A percentile compares a stretch with the other conserved stretches of the same genome.
Evolutionary conservation across 129 eudicot species (phyloP).

Genomic region (Flaveria robusta): DNA sequence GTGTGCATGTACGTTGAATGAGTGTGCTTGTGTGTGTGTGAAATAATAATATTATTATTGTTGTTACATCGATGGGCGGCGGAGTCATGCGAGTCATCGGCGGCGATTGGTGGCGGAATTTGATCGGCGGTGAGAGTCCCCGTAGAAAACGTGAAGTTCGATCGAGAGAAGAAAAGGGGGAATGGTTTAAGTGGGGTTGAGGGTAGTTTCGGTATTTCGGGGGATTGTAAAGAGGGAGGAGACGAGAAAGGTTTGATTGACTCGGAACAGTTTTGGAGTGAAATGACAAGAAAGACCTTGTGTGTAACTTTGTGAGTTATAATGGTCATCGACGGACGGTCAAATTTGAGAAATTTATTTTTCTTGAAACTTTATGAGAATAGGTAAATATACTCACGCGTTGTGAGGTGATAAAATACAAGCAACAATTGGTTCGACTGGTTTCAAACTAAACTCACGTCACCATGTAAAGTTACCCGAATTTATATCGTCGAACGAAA

Average conservation of each 20-base stretch:
- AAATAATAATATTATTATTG: not conserved
- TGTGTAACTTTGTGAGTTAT: too few species aligned
- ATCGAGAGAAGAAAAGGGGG: slow-evolving; percentile 23
- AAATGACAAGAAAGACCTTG: too few species aligned
- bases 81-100: slow-evolving; percentile 78
- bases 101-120: slow-evolving; percentile 36
- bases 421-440: too few species aligned
- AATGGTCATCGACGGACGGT: too few species aligned
- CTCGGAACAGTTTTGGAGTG: too few species aligned
- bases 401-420: too few species aligned
- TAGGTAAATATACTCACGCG: too few species aligned
- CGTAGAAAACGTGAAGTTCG: slow-evolving; percentile 30
- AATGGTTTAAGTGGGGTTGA: slow-evolving; percentile 33
- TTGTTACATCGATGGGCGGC: slow-evolving; percentile 53
- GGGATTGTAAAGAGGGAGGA: slow-evolving; percentile 18
- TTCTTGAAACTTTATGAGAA: too few species aligned
- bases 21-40: slow-evolving; percentile 12
- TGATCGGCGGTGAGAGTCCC: slow-evolving; percentile 34
- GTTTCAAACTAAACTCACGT: too few species aligned
- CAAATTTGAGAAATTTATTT: too few species aligned
- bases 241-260: not conserved
- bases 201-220: slow-evolving; percentile 32
- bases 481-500: too few species aligned
- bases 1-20: slow-evolving; percentile 19
- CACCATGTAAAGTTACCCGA: too few species aligned